Percentiles rank a stretch among this genome's conserved stretches.
Conservation (phyloP, 345 rosid genomes). For the Gynandropsis gynandra region DNA sequence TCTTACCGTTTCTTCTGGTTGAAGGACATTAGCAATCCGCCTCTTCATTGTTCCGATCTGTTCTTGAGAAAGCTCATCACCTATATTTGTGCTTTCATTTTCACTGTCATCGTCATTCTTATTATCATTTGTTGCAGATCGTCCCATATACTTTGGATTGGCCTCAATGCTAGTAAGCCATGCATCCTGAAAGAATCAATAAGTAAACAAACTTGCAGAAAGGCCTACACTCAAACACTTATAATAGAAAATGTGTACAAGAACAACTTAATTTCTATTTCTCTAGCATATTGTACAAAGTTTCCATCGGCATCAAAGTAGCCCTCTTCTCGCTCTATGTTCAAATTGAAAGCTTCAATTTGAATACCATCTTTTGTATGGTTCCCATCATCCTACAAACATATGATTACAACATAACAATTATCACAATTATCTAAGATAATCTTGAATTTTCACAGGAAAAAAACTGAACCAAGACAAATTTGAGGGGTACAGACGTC, state of each 20-base stretch:
- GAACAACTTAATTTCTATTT: constrained; percentile 70
- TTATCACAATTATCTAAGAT: constrained; percentile 19
- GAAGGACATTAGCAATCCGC: constrained; percentile 75
- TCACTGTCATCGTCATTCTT: constrained; percentile 30
- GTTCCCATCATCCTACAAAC: constrained; percentile 60
- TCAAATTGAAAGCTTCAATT: constrained; percentile 86
- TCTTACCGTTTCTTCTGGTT: constrained; percentile 89
- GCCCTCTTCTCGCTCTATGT: constrained; percentile 92
- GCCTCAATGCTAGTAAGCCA: constrained; percentile 86
- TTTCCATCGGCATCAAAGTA: constrained; percentile 87
- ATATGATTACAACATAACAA: constrained; percentile 26
- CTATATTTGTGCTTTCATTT: constrained; percentile 32
- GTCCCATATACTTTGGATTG: constrained; percentile 44
- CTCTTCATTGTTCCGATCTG: constrained; percentile 67
- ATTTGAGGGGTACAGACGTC: neutral
- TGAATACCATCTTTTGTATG: constrained; percentile 86
- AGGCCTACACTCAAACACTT: neutral
- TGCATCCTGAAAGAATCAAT: constrained; percentile 65
- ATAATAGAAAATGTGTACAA: constrained; percentile 7
- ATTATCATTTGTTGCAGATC: constrained; percentile 25
- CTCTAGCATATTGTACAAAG: constrained; percentile 76
- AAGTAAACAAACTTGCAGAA: constrained; percentile 20
- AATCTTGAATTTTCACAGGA: constrained; percentile 1
- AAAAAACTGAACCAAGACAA: neutral
- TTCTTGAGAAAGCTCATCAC: constrained; percentile 55